Evolutionary conservation across 208 protist genomes (phyloP), one percentile per base, ranked within the genome.

Genomic region (Herpetomonas samuelpessoai): DNA sequence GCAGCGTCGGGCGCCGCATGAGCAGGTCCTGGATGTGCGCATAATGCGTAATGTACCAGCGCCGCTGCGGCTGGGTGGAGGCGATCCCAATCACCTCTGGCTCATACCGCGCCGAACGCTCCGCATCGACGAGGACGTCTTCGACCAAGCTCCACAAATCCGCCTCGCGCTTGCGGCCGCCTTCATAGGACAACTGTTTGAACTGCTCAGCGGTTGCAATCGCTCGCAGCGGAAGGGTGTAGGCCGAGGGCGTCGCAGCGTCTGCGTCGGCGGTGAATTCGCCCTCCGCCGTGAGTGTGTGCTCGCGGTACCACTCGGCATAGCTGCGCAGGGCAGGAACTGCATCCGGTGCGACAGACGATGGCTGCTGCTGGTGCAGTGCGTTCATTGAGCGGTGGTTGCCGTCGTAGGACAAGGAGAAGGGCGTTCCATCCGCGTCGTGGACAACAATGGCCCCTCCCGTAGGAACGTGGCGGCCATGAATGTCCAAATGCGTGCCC

Each of bases 31-130:
- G 88, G 27, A 94, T 66, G 29, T 84, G 76, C 14, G 81, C 84
- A 55, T 81, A 71, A 25, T 94, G 88, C 26, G 84, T 88, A 46
- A 89, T 68, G 52, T 80, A 94, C 84, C 88, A 94, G 27, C 81
- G 81, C 2, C 88, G 79, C 57, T 87, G 79, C 10, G 82, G 79
- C 67, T 81, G 83, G 19, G 81, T 63, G 0, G 57, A 16, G 21
- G 69, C 62, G 51, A 93, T 68, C 28, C 79, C 83, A 59, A 93
- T 87, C 25, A 68, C 75, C 28, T 83, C 79, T 0, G 88, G 79
- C 62, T 83, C 63, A 49, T 86, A 84, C 46, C 76, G 65, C 21
- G 65, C 60, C 0, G 54, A 54, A 31, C 71, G 71, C 60, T 86
- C 79, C 1, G 77, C 77, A 45, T 93, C 86, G 1, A 70, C 48